phyloP scores from a whole-genome alignment of 2,329 filamentous ascomycete genomes.

The Colletotrichum falcatum region DNA sequence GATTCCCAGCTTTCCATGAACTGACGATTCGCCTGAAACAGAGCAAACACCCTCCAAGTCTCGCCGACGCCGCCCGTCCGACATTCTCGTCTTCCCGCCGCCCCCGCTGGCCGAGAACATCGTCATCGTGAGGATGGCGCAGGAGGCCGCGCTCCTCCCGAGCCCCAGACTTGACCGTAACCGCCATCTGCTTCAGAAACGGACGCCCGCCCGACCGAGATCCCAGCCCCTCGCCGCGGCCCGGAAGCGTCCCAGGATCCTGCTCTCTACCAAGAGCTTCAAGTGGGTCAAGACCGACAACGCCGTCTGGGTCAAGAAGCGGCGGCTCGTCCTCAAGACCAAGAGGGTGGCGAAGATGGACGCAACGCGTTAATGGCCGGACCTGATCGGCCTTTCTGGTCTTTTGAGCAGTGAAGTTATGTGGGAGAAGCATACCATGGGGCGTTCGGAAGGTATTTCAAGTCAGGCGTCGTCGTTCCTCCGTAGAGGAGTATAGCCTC shows the following conservation, averaged over 20 bases:
- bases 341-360: neutral
- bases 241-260: constrained; percentile 4
- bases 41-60: neutral
- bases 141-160: neutral
- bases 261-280: constrained; percentile 20
- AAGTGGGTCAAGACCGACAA: constrained; percentile 2
- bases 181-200: neutral
- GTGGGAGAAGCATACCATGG: neutral
- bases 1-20: neutral
- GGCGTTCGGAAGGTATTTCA: neutral
- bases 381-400: neutral
- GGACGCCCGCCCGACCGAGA: neutral
- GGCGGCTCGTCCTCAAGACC: constrained; percentile 1
- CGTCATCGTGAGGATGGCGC: neutral
- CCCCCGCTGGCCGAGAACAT: neutral
- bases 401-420: neutral
- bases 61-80: neutral
- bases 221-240: neutral
- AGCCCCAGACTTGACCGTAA: neutral
- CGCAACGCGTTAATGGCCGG: neutral
- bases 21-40: neutral
- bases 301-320: constrained; percentile 9
- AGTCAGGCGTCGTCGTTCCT: neutral
- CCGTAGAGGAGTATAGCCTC: neutral
- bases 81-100: neutral